phyloP scores from a whole-genome alignment of 306 rosid species.

The Dryas alaskensis region DNA sequence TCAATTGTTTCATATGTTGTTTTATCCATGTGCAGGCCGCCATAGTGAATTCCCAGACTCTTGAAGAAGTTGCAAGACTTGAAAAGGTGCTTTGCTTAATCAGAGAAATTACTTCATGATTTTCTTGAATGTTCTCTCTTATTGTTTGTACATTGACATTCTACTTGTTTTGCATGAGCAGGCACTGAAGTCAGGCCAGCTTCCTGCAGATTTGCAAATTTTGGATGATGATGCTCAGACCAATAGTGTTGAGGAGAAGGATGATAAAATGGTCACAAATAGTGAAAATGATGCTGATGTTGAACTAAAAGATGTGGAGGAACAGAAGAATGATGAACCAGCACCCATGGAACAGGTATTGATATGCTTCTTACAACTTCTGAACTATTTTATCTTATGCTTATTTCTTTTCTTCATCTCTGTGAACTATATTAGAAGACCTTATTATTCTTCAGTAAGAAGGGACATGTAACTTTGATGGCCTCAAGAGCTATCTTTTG shows the following conservation, averaged over 20 bases:
- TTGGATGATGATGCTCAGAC: constrained; percentile 41
- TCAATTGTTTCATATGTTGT: background rate
- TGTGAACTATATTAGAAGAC: background rate
- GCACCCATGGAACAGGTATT: constrained; percentile 77
- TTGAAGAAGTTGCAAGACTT: constrained; percentile 98
- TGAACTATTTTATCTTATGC: background rate
- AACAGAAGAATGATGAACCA: constrained; percentile 44
- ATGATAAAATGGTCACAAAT: constrained; percentile 26
- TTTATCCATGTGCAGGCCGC: constrained; percentile 73
- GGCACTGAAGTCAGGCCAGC: constrained; percentile 90
- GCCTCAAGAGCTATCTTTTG: background rate
- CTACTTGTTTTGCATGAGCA: constrained; percentile 35
- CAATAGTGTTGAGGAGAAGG: constrained; percentile 38
- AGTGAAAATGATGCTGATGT: constrained; percentile 32
- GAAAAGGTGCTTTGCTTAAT: constrained; percentile 65
- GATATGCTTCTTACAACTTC: background rate
- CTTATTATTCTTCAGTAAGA: background rate
- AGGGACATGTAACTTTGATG: background rate
- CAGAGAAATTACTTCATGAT: background rate
- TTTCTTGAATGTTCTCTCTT: background rate
- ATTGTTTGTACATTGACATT: constrained; percentile 11
- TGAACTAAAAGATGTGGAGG: constrained; percentile 46
- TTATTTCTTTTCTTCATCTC: background rate
- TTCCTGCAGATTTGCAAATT: constrained; percentile 66
- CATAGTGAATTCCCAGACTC: constrained; percentile 93